Evolutionary conservation across 2,329 filamentous ascomycete species (phyloP).

Genomic region (Fusarium nisikadoi): DNA sequence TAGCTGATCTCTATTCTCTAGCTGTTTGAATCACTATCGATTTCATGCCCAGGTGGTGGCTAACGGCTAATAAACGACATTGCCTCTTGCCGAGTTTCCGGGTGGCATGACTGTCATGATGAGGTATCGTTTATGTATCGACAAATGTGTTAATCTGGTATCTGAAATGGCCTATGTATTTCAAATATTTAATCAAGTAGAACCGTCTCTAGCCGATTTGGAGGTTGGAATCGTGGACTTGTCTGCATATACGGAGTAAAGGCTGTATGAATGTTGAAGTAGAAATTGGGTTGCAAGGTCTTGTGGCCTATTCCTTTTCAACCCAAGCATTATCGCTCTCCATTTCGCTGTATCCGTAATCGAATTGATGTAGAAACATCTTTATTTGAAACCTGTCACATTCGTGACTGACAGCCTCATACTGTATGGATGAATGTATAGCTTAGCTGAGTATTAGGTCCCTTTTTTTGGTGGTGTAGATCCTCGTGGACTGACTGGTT

Average conservation of each 20-base stretch:
- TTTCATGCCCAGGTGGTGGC: background rate
- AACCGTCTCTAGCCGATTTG: background rate
- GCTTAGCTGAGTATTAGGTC: background rate
- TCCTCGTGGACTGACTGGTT: background rate
- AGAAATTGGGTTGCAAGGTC: background rate
- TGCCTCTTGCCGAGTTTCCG: conserved; percentile 9
- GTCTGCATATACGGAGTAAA: background rate
- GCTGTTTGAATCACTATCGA: conserved; percentile 1
- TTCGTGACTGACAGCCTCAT: background rate
- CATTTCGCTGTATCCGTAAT: background rate
- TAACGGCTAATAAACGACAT: background rate
- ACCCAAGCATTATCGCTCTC: no score
- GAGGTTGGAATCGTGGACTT: background rate
- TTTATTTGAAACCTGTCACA: background rate
- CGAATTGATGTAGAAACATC: background rate
- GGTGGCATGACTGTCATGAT: conserved; percentile 20
- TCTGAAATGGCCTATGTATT: background rate
- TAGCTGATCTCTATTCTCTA: conserved; percentile 35
- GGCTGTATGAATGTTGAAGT: background rate
- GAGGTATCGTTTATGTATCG: background rate
- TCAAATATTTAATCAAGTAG: background rate
- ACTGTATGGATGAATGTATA: no score
- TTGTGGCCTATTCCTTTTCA: background rate
- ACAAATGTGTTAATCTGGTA: background rate
- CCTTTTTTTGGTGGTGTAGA: background rate